phyloP scores from a whole-genome alignment of 306 rosid species.

The Benincasa hispida region DNA sequence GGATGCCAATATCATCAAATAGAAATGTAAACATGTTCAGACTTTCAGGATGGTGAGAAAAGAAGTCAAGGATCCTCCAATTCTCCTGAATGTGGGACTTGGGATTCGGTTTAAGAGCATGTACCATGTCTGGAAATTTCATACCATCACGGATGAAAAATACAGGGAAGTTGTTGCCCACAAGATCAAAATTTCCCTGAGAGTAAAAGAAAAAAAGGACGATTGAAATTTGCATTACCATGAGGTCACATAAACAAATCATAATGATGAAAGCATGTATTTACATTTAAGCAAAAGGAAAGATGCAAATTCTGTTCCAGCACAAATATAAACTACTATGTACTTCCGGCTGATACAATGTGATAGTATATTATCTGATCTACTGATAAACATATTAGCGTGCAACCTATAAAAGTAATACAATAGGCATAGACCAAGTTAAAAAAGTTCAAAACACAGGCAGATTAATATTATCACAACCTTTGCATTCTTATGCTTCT shows the following conservation, averaged over 20 bases:
- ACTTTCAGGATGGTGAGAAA: conserved; percentile 92
- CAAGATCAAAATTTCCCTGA: conserved; percentile 94
- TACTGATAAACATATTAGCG: background rate
- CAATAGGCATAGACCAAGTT: background rate
- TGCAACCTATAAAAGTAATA: background rate
- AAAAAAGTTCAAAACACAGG: background rate
- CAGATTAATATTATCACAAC: background rate
- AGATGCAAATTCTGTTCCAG: background rate
- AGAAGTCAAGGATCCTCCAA: conserved; percentile 87
- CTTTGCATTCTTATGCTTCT: background rate
- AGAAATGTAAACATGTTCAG: conserved; percentile 73
- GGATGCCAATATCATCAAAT: conserved; percentile 76
- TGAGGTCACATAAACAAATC: background rate
- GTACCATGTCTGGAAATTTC: conserved; percentile 92
- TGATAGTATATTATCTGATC: background rate
- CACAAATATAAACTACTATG: background rate
- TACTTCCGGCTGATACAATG: background rate
- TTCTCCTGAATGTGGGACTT: conserved; percentile 86
- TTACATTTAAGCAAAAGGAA: background rate
- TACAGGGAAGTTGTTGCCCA: conserved; percentile 87
- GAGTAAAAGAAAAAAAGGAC: background rate
- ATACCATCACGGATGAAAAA: conserved; percentile 77
- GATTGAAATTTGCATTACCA: background rate
- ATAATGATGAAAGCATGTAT: background rate
- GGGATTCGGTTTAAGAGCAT: conserved; percentile 88